Base-by-base conservation (phyloP, 2,329 filamentous ascomycete genomes). In the Thelonectria discophora region DNA sequence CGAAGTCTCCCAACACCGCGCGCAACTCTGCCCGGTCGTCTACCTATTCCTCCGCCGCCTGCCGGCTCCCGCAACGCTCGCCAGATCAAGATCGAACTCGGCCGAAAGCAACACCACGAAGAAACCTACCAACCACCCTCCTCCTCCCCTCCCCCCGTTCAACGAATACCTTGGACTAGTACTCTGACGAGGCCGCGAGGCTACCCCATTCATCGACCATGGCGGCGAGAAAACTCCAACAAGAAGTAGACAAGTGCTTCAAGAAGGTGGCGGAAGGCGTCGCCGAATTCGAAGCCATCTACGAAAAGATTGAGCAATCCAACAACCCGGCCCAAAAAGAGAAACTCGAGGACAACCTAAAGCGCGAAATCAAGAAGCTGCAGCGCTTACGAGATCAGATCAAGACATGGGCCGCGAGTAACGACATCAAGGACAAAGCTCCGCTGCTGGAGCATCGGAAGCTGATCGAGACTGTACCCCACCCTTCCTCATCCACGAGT, bases 321-420 rank as follows among this genome's bases (percentile, higher is more conserved):
- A 92, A 88, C 74, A 98, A 97, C 81, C 88, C 91, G 58, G 93
- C 95, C 64, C 95, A 98, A 80, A 97, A 97, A 78, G 95, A 98
- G 81, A 99, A 98, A 83, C 88, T 97, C 53, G 95, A 99, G 79
- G 95, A 99, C 81, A 93, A 95, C 76, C 86, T 99, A 70, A 99
- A 99, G 84, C 93, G 95, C 76, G 95, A 99, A 82, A 98, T 98
- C 86, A 99, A 99, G 89, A 99, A 99, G 86, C 88, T 99, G 59
- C 95, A 99, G 80, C 88, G 95, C 73, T 90, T 95, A 78, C 91
- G 95, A 75, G 95, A 99, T 79, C 95, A 98, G 83, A 98, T 99
- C 84, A 99, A 99, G 84, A 96, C 94, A 85, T 99, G 95, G 95
- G 94, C 94, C 3, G 92, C 93, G 60, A 94, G 92, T 80, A 97